Conservation (phyloP, 1,139 yeast genomes). For the Sporopachydermia cereana region DNA sequence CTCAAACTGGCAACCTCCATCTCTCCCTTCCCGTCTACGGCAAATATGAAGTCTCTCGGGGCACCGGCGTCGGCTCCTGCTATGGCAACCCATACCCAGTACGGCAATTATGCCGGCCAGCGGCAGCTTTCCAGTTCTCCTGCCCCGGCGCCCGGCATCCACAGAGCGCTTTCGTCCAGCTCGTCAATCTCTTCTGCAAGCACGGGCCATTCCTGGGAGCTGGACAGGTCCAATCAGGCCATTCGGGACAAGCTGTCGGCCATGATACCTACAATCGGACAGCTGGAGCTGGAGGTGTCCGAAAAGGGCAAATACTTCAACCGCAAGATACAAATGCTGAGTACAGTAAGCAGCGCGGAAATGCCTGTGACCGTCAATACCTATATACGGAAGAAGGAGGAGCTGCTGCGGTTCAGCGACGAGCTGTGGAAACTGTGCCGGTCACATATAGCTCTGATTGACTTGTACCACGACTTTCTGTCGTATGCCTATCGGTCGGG, state of each 20-base stretch:
- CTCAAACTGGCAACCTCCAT: neutral
- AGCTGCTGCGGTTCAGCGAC: neutral
- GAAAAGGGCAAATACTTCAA: constrained; percentile 1
- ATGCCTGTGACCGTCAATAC: neutral
- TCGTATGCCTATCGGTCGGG: constrained; percentile 6
- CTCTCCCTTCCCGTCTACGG: neutral
- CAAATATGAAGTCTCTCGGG: neutral
- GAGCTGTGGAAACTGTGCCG: constrained; percentile 6
- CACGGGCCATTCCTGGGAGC: neutral
- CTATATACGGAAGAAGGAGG: neutral
- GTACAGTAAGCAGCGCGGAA: neutral
- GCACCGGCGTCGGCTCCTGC: neutral
- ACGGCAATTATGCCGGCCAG: too few species aligned
- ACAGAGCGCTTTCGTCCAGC: constrained; percentile 1
- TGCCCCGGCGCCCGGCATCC: neutral
- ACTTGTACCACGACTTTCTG: constrained; percentile 5
- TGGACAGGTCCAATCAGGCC: neutral
- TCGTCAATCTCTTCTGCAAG: neutral
- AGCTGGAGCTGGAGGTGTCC: neutral
- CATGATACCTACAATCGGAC: constrained; percentile 3
- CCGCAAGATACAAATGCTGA: neutral
- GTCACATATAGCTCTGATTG: constrained; percentile 1
- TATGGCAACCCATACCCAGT: too few species aligned
- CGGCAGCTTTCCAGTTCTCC: neutral
- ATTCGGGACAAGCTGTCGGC: neutral